These are phyloP conservation scores for Phaeoacremonium minimum DNA, from an alignment of 2,329 filamentous ascomycete species.

Conservation along the genomic window DNA sequence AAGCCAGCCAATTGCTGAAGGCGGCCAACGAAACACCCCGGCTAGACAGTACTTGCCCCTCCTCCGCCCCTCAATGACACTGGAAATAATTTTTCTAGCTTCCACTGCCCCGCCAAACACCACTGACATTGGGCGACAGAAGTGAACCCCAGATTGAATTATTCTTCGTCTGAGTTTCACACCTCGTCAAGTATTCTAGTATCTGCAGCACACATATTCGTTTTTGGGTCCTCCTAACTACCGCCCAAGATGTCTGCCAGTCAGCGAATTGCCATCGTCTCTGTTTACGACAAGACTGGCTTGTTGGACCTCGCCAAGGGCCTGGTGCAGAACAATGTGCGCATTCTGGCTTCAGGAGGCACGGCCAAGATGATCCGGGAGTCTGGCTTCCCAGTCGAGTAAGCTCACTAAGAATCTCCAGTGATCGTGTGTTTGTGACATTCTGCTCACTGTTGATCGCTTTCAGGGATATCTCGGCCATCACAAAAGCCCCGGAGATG, in stretches of 20 bases:
- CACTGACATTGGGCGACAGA: too few species aligned
- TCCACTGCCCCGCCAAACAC: too few species aligned
- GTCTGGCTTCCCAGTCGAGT: conserved; percentile 93
- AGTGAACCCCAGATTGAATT: too few species aligned
- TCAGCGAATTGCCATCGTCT: conserved; percentile 79
- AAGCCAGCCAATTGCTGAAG: too few species aligned
- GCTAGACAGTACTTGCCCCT: too few species aligned
- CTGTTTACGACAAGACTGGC: conserved; percentile 98
- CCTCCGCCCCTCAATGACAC: too few species aligned
- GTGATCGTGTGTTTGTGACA: background rate
- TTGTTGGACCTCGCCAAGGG: conserved; percentile 90
- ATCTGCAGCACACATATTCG: conserved; percentile 67
- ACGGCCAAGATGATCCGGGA: conserved; percentile 96
- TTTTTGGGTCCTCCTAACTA: conserved; percentile 90
- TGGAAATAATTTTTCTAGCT: too few species aligned
- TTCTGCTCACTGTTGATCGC: conserved; percentile 2
- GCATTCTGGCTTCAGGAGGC: conserved; percentile 89
- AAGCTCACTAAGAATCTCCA: conserved; percentile 26
- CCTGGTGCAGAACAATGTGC: conserved; percentile 82
- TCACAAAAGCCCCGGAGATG: conserved; percentile 97
- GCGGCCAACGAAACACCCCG: too few species aligned
- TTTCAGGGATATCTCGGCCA: conserved; percentile 86
- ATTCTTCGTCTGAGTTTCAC: too few species aligned
- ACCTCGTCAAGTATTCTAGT: too few species aligned
- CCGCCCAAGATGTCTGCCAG: conserved; percentile 25